Percentiles rank a stretch among this genome's conserved stretches.
Conservation (phyloP, 768 basidiomycete genomes). For the Leucocoprinus sp. region DNA sequence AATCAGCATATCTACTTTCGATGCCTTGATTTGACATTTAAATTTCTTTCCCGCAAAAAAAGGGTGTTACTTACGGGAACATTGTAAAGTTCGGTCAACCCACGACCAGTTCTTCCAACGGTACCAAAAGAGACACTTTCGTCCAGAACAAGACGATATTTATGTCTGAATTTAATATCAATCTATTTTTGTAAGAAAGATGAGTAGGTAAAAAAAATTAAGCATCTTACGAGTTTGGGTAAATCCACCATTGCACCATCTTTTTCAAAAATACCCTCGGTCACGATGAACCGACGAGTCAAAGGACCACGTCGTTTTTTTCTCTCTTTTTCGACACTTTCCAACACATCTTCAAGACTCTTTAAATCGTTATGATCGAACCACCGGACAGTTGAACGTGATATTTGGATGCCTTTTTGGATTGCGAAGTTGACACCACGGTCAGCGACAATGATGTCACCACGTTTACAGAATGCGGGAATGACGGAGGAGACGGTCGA, state of each 20-base stretch:
- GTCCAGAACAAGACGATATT: slow-evolving; percentile 91
- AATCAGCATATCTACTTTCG: slow-evolving; percentile 90
- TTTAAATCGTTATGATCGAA: slow-evolving; percentile 94
- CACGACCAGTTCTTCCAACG: slow-evolving; percentile 89
- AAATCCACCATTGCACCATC: slow-evolving; percentile 90
- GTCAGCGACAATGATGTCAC: slow-evolving; percentile 97
- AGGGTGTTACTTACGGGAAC: slow-evolving; percentile 57
- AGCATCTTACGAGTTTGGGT: slow-evolving; percentile 73
- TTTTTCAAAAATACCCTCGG: slow-evolving; percentile 94
- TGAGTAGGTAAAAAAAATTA: not conserved
- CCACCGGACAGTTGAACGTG: slow-evolving; percentile 87
- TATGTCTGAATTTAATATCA: slow-evolving; percentile 91
- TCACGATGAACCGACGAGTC: slow-evolving; percentile 90
- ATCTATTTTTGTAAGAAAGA: slow-evolving; percentile 41
- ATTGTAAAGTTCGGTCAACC: slow-evolving; percentile 90
- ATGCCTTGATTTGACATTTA: slow-evolving; percentile 40
- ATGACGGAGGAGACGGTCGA: slow-evolving; percentile 90
- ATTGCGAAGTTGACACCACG: slow-evolving; percentile 93
- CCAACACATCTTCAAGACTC: slow-evolving; percentile 82
- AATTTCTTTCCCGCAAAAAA: not conserved
- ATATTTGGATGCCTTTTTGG: slow-evolving; percentile 93
- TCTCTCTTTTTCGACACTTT: slow-evolving; percentile 79
- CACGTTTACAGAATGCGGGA: slow-evolving; percentile 95
- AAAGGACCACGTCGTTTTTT: slow-evolving; percentile 75
- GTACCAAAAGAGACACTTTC: slow-evolving; percentile 92